These are phyloP conservation scores for Solanum ossicruentum DNA, from an alignment of 257 asterid genomes.

Conservation along the genomic window DNA sequence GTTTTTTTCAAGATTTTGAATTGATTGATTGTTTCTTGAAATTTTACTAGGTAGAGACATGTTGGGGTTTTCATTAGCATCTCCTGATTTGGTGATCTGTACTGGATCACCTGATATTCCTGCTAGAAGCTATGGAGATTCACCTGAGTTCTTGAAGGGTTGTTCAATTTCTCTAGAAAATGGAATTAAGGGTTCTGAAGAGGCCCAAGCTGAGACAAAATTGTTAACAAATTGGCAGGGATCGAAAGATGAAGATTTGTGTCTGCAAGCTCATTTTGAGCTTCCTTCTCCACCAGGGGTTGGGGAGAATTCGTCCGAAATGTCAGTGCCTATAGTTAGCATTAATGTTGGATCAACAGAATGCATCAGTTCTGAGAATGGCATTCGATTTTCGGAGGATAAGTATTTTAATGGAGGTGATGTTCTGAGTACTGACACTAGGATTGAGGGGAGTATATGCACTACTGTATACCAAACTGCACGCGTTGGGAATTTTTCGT, in stretches of 20 bases:
- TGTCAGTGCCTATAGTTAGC: constrained; percentile 19
- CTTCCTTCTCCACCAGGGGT: constrained; percentile 36
- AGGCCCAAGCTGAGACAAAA: constrained; percentile 14
- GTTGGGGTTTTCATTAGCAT: constrained; percentile 57
- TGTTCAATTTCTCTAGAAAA: constrained; percentile 62
- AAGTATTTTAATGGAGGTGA: constrained; percentile 40
- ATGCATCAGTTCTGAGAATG: constrained; percentile 16
- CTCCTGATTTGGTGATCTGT: constrained; percentile 73
- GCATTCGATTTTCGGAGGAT: constrained; percentile 35
- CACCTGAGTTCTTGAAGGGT: constrained; percentile 31
- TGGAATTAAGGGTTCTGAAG: constrained; percentile 65
- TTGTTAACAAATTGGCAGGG: neutral
- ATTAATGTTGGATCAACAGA: constrained; percentile 47
- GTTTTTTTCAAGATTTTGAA: neutral
- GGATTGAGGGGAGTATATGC: constrained; percentile 22
- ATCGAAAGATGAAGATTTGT: constrained; percentile 14
- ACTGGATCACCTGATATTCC: constrained; percentile 68
- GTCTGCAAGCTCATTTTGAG: constrained; percentile 56
- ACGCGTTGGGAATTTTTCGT: constrained; percentile 40
- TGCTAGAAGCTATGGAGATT: constrained; percentile 38
- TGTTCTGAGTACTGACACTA: constrained; percentile 26
- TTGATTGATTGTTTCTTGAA: neutral
- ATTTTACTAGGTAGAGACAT: constrained; percentile 36
- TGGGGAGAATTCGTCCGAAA: constrained; percentile 12
- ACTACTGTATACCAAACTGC: constrained; percentile 48